These are phyloP conservation scores for Phialophora tarda DNA, from an alignment of 2,329 filamentous ascomycete species.

Conservation along the genomic window DNA sequence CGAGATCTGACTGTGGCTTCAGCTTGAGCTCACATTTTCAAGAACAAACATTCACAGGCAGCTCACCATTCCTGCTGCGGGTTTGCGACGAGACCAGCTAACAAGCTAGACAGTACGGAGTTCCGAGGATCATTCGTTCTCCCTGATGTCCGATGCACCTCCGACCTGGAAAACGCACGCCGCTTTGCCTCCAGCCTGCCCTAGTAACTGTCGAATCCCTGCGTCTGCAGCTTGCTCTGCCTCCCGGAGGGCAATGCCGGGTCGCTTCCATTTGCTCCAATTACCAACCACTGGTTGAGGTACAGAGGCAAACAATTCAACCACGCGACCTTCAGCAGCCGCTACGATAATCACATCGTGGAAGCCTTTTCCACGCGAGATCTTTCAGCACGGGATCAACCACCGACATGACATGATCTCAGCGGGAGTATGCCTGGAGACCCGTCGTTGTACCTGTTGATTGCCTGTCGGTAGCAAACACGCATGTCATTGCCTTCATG, in stretches of 20 bases:
- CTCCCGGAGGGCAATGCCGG: slow-evolving; percentile 13
- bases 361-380: background rate
- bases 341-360: slow-evolving; percentile 1
- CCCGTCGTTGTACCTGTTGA: background rate
- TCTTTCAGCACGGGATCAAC: background rate
- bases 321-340: slow-evolving; percentile 5
- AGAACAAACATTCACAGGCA: background rate
- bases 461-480: slow-evolving; percentile 2
- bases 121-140: background rate
- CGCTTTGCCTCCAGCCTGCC: background rate
- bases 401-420: background rate
- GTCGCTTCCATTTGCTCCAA: slow-evolving; percentile 26
- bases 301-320: slow-evolving; percentile 14
- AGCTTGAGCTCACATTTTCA: background rate
- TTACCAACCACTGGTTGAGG: slow-evolving; percentile 13
- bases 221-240: slow-evolving; percentile 16
- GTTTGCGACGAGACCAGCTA: slow-evolving; percentile 2
- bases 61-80: background rate
- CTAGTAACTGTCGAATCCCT: slow-evolving; percentile 15
- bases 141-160: background rate
- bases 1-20: slow-evolving; percentile 15
- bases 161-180: background rate
- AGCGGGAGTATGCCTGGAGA: background rate
- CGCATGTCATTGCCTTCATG: background rate
- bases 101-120: background rate